Percentiles rank a stretch among this genome's conserved stretches.
phyloP scores from a whole-genome alignment of 257 asterid genomes.

The Nicotiana obtusifolia region DNA sequence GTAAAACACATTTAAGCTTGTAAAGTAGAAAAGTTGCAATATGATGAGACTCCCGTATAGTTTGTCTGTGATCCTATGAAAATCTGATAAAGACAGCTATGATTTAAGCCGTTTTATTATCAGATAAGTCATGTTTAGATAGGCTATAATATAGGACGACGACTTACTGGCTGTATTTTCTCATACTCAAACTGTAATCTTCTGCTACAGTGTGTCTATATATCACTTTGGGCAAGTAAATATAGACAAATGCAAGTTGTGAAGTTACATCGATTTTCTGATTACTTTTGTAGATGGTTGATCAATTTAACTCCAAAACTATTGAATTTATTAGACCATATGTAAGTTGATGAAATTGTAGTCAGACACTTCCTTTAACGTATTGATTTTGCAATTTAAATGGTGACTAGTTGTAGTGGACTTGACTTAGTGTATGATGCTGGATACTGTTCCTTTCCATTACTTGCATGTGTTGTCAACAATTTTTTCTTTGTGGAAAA shows the following conservation, averaged over 20 bases:
- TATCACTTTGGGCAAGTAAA: background rate
- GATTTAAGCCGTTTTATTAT: background rate
- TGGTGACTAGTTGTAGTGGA: background rate
- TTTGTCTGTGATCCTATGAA: background rate
- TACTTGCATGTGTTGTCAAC: background rate
- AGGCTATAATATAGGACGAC: background rate
- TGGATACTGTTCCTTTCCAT: background rate
- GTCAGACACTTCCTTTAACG: background rate
- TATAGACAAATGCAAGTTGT: constrained; percentile 1
- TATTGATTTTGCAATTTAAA: background rate
- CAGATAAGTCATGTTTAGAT: background rate
- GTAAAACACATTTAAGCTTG: background rate
- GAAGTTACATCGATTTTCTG: background rate
- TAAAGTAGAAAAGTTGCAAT: background rate
- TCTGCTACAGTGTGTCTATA: background rate
- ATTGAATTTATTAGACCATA: background rate
- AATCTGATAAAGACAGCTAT: background rate
- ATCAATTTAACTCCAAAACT: constrained; percentile 3
- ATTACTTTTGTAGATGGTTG: background rate
- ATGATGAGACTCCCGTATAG: background rate
- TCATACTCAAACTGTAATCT: background rate
- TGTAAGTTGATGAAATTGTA: background rate
- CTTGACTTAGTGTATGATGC: constrained; percentile 5
- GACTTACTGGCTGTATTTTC: background rate
- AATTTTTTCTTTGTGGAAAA: background rate